Base-by-base conservation (phyloP, 1,284 basidiomycete genomes). In the Heterobasidion annosum region DNA sequence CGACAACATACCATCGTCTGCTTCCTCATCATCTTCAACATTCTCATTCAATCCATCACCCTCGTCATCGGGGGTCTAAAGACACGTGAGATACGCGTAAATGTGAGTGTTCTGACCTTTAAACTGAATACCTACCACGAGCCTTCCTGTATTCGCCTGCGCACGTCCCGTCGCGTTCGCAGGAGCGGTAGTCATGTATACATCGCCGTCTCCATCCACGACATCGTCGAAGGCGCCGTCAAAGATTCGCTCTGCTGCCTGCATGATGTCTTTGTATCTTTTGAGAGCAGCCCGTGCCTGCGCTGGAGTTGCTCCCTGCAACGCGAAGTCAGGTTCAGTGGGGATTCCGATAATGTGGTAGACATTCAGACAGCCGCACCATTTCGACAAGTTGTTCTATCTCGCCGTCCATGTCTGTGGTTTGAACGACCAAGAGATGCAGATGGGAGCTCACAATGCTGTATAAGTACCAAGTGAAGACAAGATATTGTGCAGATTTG, bases 231-330 rank as follows among this genome's bases (percentile, higher is more conserved):
- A 92, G 60, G 85, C 82, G 16, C 91, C 92, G 56, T 86, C 85
- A 62, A 89, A 87, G 57, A 92, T 85, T 53, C 75, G 81, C 66
- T 90, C 91, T 2, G 92, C 91, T n/a, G 93, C 92, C 63, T 87
- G 77, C 88, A 91, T 91, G 34, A 91, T 87, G 73, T 94, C 91
- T 63, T 83, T 89, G 63, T 87, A 79, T 62, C 83, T 81, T 56
- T 75, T 77, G 63, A 94, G 70, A 12, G 91, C 91, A 47, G 86
- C 89, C 59, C 78, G 77, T 43, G 92, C 92, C 70, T 91, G 85
- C 18, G 81, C 79, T 10, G 70, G 66, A 1, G 83, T 89, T 42
- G 90, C 90, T 60, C 92, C 91, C 90, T 92, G 49, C 16, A 32
- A 54, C 25, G 25, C 8, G 34, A 4, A 25, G 37, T 43, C 37